Conservation (phyloP, 2,329 filamentous ascomycete species). For the Chaetomiaceae sp. region DNA sequence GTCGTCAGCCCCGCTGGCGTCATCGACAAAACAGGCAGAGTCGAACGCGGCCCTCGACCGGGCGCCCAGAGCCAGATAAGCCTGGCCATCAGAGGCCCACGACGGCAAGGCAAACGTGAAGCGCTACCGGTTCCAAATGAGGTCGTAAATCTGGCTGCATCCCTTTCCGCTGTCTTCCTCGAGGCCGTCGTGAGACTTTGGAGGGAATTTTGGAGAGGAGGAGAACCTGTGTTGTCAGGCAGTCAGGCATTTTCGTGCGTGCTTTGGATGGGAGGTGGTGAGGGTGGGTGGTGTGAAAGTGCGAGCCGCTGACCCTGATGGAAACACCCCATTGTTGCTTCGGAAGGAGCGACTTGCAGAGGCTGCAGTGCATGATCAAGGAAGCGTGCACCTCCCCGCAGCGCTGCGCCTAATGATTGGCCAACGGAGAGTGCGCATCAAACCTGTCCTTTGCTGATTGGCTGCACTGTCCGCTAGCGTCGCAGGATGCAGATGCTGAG, state of each 20-base stretch:
- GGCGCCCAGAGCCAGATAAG: not conserved
- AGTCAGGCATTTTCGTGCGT: not conserved
- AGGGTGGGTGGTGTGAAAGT: no score
- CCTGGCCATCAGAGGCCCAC: not conserved
- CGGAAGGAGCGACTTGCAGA: no score
- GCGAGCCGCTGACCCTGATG: no score
- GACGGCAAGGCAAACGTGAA: not conserved
- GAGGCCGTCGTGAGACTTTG: no score
- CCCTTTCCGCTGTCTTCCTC: not conserved
- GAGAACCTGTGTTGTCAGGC: no score
- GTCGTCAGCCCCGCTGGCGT: not conserved
- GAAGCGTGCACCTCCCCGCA: no score
- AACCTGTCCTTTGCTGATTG: slow-evolving; percentile 12
- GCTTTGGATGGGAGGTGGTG: no score
- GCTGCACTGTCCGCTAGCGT: slow-evolving; percentile 1
- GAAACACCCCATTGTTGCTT: not conserved
- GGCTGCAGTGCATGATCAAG: slow-evolving; percentile 13
- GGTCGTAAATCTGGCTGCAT: not conserved
- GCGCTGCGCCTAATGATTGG: no score
- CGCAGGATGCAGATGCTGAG: not conserved
- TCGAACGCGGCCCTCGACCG: not conserved
- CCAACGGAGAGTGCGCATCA: not conserved
- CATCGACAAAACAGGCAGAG: slow-evolving; percentile 9
- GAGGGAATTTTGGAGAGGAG: no score
- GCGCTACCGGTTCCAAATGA: not conserved